Evolutionary conservation across 1,139 yeast genomes (phyloP).

Genomic region (Lodderomyces oxycetoniae): DNA sequence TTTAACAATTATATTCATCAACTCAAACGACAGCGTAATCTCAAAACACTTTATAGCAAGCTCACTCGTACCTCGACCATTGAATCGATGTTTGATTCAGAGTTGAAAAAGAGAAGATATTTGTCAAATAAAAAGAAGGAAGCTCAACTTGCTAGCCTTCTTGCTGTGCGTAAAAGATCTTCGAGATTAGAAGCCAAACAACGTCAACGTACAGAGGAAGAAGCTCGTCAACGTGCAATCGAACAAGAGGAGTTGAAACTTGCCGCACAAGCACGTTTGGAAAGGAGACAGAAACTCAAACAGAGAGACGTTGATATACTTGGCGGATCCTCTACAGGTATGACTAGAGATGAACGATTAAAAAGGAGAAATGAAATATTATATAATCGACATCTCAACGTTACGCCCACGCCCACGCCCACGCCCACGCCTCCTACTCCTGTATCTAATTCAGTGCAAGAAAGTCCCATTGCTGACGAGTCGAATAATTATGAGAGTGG

Average conservation of each 20-base stretch:
- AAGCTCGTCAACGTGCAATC: slow-evolving; percentile 40
- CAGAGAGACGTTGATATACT: slow-evolving; percentile 13
- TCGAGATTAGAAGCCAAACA: slow-evolving; percentile 43
- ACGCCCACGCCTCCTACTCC: too few relatives aligned
- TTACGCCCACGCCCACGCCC: too few relatives aligned
- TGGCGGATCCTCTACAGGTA: slow-evolving; percentile 2
- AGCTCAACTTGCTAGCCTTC: slow-evolving; percentile 41
- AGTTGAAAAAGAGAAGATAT: slow-evolving; percentile 37
- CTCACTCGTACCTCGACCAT: slow-evolving; percentile 20
- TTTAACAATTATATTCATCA: slow-evolving; percentile 22
- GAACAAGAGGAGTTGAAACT: slow-evolving; percentile 31
- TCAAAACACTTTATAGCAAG: slow-evolving; percentile 15
- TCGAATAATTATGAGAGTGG: too few relatives aligned
- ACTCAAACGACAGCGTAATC: slow-evolving; percentile 16
- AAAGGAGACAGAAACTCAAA: slow-evolving; percentile 31
- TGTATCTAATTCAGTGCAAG: too few relatives aligned
- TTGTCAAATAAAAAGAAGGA: slow-evolving; percentile 44
- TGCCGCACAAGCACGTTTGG: slow-evolving; percentile 35
- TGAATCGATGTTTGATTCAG: slow-evolving; percentile 24
- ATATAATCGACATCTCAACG: too few relatives aligned
- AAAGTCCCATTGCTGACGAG: too few relatives aligned
- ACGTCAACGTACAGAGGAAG: neutral
- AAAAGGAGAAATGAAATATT: slow-evolving; percentile 19
- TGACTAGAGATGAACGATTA: slow-evolving; percentile 42
- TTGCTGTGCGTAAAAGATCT: slow-evolving; percentile 48